Conservation (phyloP, 2,329 filamentous ascomycete genomes). For the Talaromyces islandicus region DNA sequence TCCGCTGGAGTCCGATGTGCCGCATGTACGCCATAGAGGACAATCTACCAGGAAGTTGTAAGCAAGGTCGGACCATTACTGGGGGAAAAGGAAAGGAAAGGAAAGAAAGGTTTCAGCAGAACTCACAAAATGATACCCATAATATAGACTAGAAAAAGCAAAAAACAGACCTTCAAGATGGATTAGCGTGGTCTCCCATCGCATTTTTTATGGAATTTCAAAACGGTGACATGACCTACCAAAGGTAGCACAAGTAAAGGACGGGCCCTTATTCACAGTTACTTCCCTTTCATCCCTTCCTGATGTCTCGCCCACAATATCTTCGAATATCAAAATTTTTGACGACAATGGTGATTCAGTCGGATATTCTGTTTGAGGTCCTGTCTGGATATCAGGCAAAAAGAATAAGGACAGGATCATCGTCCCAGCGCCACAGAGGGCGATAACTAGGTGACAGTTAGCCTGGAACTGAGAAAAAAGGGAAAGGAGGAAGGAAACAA, state of each 20-base stretch:
- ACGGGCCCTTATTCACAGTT: background rate
- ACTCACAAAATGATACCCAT: background rate
- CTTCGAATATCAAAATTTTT: background rate
- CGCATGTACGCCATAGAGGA: background rate
- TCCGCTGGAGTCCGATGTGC: background rate
- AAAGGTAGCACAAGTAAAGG: background rate
- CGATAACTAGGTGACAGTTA: background rate
- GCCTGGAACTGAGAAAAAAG: background rate
- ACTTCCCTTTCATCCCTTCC: background rate
- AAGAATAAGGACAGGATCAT: background rate
- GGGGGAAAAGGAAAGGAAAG: too few species aligned
- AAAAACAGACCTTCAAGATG: background rate
- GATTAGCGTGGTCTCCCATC: background rate
- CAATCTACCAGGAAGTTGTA: background rate
- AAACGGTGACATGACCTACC: background rate
- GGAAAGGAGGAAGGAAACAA: too few species aligned
- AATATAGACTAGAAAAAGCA: background rate
- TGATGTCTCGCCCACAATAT: background rate
- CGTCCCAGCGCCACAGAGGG: background rate
- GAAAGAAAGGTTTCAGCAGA: background rate
- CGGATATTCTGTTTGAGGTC: background rate
- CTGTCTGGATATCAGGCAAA: background rate
- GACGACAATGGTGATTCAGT: background rate
- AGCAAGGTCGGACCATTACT: background rate
- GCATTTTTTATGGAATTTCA: background rate